These are phyloP conservation scores for Phytophthora hybrid DNA, from an alignment of 352 stramenopile genomes.

Conservation along the genomic window DNA sequence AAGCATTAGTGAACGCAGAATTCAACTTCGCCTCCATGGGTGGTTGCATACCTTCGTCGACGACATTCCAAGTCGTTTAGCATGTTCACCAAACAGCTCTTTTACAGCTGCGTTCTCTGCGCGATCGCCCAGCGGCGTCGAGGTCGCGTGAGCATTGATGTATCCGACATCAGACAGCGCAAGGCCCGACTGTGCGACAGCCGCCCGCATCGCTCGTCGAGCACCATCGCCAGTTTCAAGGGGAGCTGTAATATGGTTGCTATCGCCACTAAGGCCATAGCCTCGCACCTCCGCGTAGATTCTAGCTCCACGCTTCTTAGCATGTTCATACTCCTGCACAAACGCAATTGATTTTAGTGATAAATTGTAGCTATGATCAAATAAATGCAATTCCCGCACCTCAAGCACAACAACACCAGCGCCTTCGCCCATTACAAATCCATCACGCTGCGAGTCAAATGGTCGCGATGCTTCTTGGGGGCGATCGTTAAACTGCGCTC, in stretches of 20 bases:
- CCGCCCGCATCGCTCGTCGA: constrained; percentile 91
- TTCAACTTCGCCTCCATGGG: not conserved
- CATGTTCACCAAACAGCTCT: constrained; percentile 76
- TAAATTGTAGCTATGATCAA: not conserved
- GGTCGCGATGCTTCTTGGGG: constrained; percentile 91
- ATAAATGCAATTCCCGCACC: constrained; percentile 16
- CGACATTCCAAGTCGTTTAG: constrained; percentile 67
- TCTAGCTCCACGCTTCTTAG: constrained; percentile 88
- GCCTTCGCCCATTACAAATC: constrained; percentile 97
- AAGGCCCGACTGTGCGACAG: constrained; percentile 83
- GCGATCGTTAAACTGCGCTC: constrained; percentile 93
- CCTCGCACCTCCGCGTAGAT: constrained; percentile 97
- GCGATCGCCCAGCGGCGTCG: constrained; percentile 97
- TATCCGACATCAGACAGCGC: constrained; percentile 93
- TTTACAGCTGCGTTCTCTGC: constrained; percentile 95
- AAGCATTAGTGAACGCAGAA: not conserved
- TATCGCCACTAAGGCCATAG: constrained; percentile 96
- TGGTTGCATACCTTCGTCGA: constrained; percentile 74
- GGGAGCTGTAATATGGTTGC: constrained; percentile 92
- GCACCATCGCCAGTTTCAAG: constrained; percentile 75
- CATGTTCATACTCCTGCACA: constrained; percentile 89
- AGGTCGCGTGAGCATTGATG: constrained; percentile 98
- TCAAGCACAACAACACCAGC: constrained; percentile 76
- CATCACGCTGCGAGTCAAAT: constrained; percentile 95
- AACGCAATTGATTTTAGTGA: too few relatives aligned